Base-by-base conservation (phyloP, 2,329 filamentous ascomycete genomes). In the Zymoseptoria crescenta region DNA sequence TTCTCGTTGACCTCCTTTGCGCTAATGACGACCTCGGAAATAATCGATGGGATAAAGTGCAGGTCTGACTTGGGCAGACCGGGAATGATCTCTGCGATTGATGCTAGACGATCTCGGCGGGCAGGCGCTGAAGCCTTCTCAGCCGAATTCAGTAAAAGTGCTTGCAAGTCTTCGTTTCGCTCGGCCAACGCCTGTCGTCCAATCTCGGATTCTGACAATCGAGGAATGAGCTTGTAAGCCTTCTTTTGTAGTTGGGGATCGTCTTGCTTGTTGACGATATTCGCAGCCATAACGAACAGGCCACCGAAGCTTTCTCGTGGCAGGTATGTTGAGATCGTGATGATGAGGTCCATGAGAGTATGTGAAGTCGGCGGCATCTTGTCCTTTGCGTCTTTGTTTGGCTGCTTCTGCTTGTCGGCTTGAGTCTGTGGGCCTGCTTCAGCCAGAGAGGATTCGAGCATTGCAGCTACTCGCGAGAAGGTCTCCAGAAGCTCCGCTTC, bases 1-100 rank as follows among this genome's bases (percentile, higher is more conserved):
- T 91, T 91, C 74, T 99, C 94, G 71, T 99, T 99, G 70, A 94
- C 91, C 77, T 99, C 94, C 75, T 99, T 99, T 76, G 91, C 95
- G 62, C 90, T 89, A 63, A 99, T 91, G 56, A 99, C 92, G 35
- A 97, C 91, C 76, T 99, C 94, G 3, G 91, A 91, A 5, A 99
- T 81, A 52, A 96, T 85, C 1, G 89, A 85, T 1, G 94, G 92
- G 62, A 99, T 93, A 75, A 99, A 97, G 74, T 96, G 90, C 29
- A 99, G 84, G 49, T 91, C 89, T 13, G 82, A 81, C 52, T 84
- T 80, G 13, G 92, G 89, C 5, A 96, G 80, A 68, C 88, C 87
- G 8, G 89, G 87, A 20, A 97, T 81, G 55, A 97, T 81, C 58
- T 91, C 87, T 28, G 87, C 79, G 53, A 97, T 87, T 3, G 94